phyloP scores from a whole-genome alignment of 257 asterid species.

The Capsicum baccatum region DNA sequence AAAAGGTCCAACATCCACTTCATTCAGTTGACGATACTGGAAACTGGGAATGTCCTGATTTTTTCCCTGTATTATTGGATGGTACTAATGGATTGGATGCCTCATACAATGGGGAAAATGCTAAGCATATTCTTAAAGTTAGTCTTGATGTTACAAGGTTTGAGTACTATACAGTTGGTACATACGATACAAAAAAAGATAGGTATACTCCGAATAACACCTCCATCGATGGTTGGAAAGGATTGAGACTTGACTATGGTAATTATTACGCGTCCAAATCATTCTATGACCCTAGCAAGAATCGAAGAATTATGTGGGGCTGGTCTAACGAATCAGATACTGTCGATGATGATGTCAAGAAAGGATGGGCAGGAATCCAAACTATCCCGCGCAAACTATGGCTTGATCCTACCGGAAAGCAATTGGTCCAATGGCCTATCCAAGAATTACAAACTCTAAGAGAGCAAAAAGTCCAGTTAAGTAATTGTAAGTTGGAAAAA shows the following conservation, averaged over 20 bases:
- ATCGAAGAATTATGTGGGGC: constrained; percentile 39
- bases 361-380: constrained; percentile 45
- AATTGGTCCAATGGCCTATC: constrained; percentile 55
- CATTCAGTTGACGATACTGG: constrained; percentile 34
- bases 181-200: constrained; percentile 6
- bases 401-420: constrained; percentile 52
- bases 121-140: constrained; percentile 35
- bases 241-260: constrained; percentile 41
- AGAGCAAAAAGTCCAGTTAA: constrained; percentile 37
- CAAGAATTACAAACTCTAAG: constrained; percentile 48
- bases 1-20: constrained; percentile 25
- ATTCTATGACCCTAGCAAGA: constrained; percentile 32
- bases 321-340: constrained; percentile 46
- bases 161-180: constrained; percentile 42
- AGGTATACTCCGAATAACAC: constrained; percentile 34
- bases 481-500: constrained; percentile 31
- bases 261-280: constrained; percentile 43
- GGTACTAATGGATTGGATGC: constrained; percentile 31
- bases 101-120: neutral
- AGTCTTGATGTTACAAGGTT: constrained; percentile 39
- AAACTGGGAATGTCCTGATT: constrained; percentile 45
- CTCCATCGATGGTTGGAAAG: constrained; percentile 33
- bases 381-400: constrained; percentile 47
- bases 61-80: constrained; percentile 30
- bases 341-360: constrained; percentile 26